phyloP scores from a whole-genome alignment of 257 asterid species.

The Solanum appendiculatum region DNA sequence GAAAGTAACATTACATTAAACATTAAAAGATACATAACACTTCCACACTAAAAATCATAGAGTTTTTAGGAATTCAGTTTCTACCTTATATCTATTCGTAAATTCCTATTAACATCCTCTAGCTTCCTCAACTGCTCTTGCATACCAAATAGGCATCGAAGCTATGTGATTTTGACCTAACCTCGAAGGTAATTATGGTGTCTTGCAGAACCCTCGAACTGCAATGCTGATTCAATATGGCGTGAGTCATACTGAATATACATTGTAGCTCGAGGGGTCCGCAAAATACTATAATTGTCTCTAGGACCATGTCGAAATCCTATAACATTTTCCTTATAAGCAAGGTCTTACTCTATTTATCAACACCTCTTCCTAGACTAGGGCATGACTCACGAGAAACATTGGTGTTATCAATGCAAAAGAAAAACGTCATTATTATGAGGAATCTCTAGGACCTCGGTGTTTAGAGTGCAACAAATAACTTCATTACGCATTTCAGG shows the following conservation, averaged over 20 bases:
- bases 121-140: conserved; percentile 75
- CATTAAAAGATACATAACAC: not conserved
- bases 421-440: conserved; percentile 65
- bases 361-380: too few relatives aligned
- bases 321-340: not conserved
- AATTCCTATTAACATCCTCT: conserved; percentile 69
- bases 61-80: not conserved
- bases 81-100: conserved; percentile 71
- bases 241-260: too few relatives aligned
- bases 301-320: not conserved
- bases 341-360: too few relatives aligned
- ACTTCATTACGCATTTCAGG: conserved; percentile 52
- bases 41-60: not conserved
- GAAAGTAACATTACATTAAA: not conserved
- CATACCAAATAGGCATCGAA: conserved; percentile 17
- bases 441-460: conserved; percentile 59
- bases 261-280: not conserved
- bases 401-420: not conserved
- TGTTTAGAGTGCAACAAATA: conserved; percentile 55
- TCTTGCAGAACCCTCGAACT: not conserved
- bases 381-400: not conserved
- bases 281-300: not conserved
- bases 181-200: not conserved
- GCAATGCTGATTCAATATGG: not conserved
- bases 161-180: not conserved